Conservation (phyloP, 2,329 filamentous ascomycete genomes). For the Neospermospora avenae region DNA sequence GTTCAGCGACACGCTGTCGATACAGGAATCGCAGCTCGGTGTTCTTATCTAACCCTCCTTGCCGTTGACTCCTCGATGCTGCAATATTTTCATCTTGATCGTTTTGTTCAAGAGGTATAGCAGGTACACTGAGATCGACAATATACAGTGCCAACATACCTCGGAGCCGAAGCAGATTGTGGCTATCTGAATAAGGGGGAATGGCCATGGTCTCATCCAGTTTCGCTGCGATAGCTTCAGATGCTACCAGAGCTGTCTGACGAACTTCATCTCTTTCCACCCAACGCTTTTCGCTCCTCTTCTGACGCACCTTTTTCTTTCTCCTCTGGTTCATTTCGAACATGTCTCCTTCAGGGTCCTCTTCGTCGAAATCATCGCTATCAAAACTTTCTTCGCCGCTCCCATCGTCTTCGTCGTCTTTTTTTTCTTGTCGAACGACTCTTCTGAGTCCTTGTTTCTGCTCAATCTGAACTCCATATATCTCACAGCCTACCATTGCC, state of each 20-base stretch:
- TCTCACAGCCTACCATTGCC: slow-evolving; percentile 75
- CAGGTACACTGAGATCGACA: slow-evolving; percentile 59
- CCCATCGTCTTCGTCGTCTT: slow-evolving; percentile 24
- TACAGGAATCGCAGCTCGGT: slow-evolving; percentile 23
- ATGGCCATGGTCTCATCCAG: slow-evolving; percentile 70
- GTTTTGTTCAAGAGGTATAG: slow-evolving; percentile 12
- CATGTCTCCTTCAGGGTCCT: slow-evolving; percentile 25
- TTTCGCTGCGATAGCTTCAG: slow-evolving; percentile 60
- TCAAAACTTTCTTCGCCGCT: slow-evolving; percentile 21
- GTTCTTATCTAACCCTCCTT: slow-evolving; percentile 8
- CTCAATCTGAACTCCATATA: slow-evolving; percentile 69
- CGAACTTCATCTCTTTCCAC: slow-evolving; percentile 31
- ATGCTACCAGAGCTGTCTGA: slow-evolving; percentile 37
- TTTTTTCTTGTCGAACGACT: slow-evolving; percentile 35
- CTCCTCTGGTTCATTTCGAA: slow-evolving; percentile 22
- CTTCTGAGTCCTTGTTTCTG: slow-evolving; percentile 44
- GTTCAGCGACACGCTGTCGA: slow-evolving; percentile 23
- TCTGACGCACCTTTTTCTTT: slow-evolving; percentile 11
- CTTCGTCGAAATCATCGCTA: slow-evolving; percentile 15
- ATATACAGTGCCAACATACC: slow-evolving; percentile 75
- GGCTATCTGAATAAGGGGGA: slow-evolving; percentile 66
- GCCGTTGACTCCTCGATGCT: slow-evolving; percentile 20
- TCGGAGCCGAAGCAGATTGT: slow-evolving; percentile 64
- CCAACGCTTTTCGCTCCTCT: slow-evolving; percentile 27
- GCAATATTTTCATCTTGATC: slow-evolving; percentile 21